Conservation (phyloP, 2,329 filamentous ascomycete species). For the Diaporthe eres region DNA sequence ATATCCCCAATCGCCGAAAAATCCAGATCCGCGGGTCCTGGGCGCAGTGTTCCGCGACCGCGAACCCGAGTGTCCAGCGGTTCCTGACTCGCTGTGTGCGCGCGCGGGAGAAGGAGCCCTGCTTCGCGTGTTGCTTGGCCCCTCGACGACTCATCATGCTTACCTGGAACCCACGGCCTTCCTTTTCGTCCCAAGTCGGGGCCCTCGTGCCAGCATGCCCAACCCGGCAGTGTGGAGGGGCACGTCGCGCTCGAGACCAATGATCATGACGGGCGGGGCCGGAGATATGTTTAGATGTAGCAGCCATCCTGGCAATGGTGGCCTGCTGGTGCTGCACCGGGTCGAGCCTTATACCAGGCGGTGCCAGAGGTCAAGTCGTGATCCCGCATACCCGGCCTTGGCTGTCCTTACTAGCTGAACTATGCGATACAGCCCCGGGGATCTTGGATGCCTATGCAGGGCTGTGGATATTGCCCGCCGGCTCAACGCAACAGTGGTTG, state of each 20-base stretch:
- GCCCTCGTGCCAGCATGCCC: not conserved
- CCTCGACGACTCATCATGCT: conserved; percentile 16
- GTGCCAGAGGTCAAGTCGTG: conserved; percentile 2
- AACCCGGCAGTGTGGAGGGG: not conserved
- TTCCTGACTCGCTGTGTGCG: conserved; percentile 20
- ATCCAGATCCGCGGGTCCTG: conserved; percentile 4
- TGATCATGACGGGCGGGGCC: not conserved
- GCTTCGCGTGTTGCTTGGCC: conserved; percentile 1
- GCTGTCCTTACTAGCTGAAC: conserved; percentile 17
- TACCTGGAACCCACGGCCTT: not conserved
- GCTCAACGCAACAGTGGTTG: not conserved
- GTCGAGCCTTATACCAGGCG: conserved; percentile 8
- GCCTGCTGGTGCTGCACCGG: not conserved
- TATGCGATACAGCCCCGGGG: conserved; percentile 13
- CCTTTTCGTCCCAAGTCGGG: conserved; percentile 23
- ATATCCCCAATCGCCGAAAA: not conserved
- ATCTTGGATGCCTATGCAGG: not conserved
- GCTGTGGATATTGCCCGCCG: conserved; percentile 12
- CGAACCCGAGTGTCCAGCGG: not conserved
- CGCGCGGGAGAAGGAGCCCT: conserved; percentile 9
- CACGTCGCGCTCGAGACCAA: not conserved
- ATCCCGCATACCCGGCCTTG: conserved; percentile 23
- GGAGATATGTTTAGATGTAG: conserved; percentile 21
- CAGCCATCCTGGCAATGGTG: conserved; percentile 3
- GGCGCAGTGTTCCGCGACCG: not conserved